phyloP scores from a whole-genome alignment of 2,329 filamentous ascomycete genomes.

The Cadophora malorum region DNA sequence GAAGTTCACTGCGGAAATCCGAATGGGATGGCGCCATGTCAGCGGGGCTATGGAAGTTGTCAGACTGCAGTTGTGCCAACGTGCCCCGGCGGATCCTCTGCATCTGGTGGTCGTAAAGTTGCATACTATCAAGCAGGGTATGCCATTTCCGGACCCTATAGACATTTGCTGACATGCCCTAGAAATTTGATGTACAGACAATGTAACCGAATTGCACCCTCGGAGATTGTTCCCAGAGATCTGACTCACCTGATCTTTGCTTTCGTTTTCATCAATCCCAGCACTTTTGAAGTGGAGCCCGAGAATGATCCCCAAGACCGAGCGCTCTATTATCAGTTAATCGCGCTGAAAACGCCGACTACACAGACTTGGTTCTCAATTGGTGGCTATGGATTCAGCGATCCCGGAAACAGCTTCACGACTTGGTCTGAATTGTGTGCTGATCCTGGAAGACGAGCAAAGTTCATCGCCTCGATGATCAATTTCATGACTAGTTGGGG shows the following conservation, averaged over 20 bases:
- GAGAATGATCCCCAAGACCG: conserved; percentile 35
- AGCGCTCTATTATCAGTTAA: conserved; percentile 27
- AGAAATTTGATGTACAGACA: conserved; percentile 24
- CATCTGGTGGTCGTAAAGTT: conserved; percentile 43
- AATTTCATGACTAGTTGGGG: conserved; percentile 47
- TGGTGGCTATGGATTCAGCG: conserved; percentile 33
- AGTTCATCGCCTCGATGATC: conserved; percentile 48
- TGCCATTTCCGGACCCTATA: conserved; percentile 24
- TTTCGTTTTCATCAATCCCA: conserved; percentile 51
- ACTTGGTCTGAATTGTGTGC: conserved; percentile 45
- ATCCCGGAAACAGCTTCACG: conserved; percentile 35
- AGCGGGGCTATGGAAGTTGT: conserved; percentile 48
- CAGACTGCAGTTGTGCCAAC: conserved; percentile 33
- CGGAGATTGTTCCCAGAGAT: conserved; percentile 31
- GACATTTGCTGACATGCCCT: neutral
- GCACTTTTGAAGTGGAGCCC: conserved; percentile 41
- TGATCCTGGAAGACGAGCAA: conserved; percentile 39
- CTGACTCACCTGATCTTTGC: conserved; percentile 45
- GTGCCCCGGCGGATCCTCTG: conserved; percentile 38
- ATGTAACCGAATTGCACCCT: conserved; percentile 36
- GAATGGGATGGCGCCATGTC: conserved; percentile 38
- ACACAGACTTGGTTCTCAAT: conserved; percentile 31
- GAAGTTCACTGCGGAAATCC: conserved; percentile 25
- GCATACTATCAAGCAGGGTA: conserved; percentile 47
- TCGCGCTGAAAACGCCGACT: conserved; percentile 24